These are phyloP conservation scores for Histomonas meleagridis DNA, from an alignment of 208 protist genomes.

Conservation along the genomic window DNA sequence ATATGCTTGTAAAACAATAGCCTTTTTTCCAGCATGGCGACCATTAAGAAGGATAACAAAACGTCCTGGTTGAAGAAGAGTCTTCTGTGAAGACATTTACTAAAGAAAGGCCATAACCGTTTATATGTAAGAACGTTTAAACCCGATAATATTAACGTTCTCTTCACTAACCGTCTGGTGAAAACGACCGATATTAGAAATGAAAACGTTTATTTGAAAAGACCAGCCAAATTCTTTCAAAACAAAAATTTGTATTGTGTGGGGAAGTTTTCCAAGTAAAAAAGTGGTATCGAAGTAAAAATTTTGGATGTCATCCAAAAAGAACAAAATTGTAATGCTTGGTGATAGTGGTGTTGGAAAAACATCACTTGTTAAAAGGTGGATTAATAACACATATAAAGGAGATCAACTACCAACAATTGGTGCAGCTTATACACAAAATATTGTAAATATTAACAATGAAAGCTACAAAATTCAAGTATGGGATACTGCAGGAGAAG, in stretches of 20 bases:
- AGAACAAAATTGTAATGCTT: background rate
- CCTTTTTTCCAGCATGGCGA: constrained; percentile 22
- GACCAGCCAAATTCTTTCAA: too few relatives aligned
- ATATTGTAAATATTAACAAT: background rate
- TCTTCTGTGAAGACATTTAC: background rate
- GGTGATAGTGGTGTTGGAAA: background rate
- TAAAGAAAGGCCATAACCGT: too few relatives aligned
- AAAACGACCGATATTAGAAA: too few relatives aligned
- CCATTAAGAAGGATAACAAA: background rate
- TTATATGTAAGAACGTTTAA: too few relatives aligned
- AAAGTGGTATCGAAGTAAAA: too few relatives aligned
- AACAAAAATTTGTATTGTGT: too few relatives aligned
- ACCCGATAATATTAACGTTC: too few relatives aligned
- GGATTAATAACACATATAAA: background rate
- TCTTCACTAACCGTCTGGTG: too few relatives aligned
- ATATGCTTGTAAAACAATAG: background rate
- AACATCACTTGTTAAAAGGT: background rate
- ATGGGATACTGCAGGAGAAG: constrained; percentile 22
- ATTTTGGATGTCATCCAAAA: background rate
- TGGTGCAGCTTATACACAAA: background rate
- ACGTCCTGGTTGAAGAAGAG: background rate
- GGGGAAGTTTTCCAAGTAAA: too few relatives aligned
- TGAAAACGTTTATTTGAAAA: too few relatives aligned
- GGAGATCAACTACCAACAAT: background rate
- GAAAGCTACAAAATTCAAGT: background rate